A percentile compares a stretch with the other conserved stretches of the same genome.
Conservation (phyloP, 2,329 filamentous ascomycete genomes). For the Fusarium domesticum region DNA sequence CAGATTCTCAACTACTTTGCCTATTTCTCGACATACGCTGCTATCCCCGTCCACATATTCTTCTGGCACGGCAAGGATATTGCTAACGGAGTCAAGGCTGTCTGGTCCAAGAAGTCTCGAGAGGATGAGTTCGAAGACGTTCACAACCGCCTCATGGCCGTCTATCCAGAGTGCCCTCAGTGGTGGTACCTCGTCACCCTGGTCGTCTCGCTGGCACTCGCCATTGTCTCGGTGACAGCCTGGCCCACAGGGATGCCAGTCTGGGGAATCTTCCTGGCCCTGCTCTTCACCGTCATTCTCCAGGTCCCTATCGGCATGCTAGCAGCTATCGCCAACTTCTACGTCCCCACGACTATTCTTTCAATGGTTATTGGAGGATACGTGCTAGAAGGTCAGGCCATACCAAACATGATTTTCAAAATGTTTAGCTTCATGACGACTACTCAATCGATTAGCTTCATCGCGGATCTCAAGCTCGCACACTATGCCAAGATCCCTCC, state of each 20-base stretch:
- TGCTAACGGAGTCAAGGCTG: conserved; percentile 23
- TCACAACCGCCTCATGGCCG: conserved; percentile 34
- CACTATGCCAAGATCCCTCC: conserved; percentile 62
- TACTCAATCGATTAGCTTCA: conserved; percentile 57
- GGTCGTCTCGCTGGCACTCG: conserved; percentile 43
- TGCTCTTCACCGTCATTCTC: conserved; percentile 50
- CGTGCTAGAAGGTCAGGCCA: conserved; percentile 60
- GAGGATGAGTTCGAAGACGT: conserved; percentile 39
- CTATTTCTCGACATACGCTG: conserved; percentile 31
- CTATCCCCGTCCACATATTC: conserved; percentile 30
- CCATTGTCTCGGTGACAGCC: conserved; percentile 35
- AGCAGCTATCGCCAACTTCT: conserved; percentile 53
- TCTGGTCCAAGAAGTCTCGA: conserved; percentile 24
- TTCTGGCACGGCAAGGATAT: conserved; percentile 34
- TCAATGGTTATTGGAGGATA: conserved; percentile 67
- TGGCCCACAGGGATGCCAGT: conserved; percentile 52
- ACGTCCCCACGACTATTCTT: conserved; percentile 60
- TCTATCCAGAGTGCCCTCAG: conserved; percentile 45
- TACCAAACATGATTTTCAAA: conserved; percentile 71
- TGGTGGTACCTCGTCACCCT: conserved; percentile 53
- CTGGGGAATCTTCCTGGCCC: conserved; percentile 50
- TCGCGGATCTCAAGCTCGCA: conserved; percentile 58
- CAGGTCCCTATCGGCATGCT: conserved; percentile 56
- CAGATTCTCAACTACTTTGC: conserved; percentile 37
- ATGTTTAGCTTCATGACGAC: conserved; percentile 64